phyloP scores from a whole-genome alignment of 306 rosid genomes.

The Rosa rugosa region DNA sequence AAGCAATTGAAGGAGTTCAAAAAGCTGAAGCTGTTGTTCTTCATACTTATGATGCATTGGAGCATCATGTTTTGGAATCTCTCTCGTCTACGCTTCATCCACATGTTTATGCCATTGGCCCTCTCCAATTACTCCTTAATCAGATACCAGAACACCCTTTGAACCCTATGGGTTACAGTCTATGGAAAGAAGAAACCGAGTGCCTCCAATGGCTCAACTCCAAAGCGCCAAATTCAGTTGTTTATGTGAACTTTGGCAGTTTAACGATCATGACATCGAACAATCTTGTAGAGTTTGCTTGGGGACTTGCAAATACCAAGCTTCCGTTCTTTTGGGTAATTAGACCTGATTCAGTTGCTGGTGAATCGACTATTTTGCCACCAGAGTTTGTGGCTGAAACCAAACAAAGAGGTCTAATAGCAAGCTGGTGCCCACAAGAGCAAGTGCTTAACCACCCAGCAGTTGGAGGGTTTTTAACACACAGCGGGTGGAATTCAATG shows the following conservation, averaged over 20 bases:
- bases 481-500: background rate
- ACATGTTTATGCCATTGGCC: background rate
- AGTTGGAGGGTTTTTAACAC: background rate
- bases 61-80: background rate
- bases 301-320: background rate
- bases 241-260: background rate
- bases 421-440: background rate
- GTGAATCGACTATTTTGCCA: background rate
- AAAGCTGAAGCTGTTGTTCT: too few relatives aligned
- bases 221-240: background rate
- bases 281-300: background rate
- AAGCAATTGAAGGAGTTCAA: background rate
- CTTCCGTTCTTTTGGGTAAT: background rate
- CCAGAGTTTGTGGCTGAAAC: background rate
- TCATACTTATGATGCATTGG: background rate
- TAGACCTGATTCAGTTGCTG: background rate
- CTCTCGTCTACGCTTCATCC: background rate
- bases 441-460: background rate
- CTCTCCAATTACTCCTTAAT: constrained; percentile 1
- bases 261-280: background rate
- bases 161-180: background rate
- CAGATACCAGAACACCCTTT: constrained; percentile 3
- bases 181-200: background rate
- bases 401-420: background rate
- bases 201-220: background rate